Evolutionary conservation across 2,329 filamentous ascomycete species (phyloP), one percentile per base, ranked within the genome.

Genomic region (Aspergillus arachidicola): DNA sequence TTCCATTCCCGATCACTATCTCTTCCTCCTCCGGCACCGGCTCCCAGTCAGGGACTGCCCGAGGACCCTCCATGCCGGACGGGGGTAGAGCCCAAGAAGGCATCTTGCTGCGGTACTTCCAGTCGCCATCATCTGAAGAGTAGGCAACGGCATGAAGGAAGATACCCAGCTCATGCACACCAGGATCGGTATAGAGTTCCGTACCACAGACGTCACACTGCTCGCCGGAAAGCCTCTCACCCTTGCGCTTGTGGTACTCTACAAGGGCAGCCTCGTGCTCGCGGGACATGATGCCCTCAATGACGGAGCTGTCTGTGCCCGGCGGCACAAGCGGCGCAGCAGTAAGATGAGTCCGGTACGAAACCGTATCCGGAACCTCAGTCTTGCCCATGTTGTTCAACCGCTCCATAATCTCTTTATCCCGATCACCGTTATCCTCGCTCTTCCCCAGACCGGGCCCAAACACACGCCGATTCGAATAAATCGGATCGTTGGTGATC

Each of bases 401-500:
- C 1, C 93, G 87, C 23, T 89, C 89, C 76, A 99, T 94, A 69
- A 99, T 91, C 74, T 96, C 93, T 64, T 95, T 91, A 76, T 99
- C 95, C 48, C 90, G 88, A 62, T 93, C 90, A 30, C 86, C 85
- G 23, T 84, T 84, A 3, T 86, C 88, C 57, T 94, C 90, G 16
- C 83, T 82, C 56, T 81, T 86, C 19, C 92, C 95, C 0, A 99
- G 86, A 11, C 89, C 85, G 0, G 89, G 83, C 0, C 95, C 95
- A 84, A 96, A 99, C 12, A 99, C 95, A 62, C 89, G 89, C 74
- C 92, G 89, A 75, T 99, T 99, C 71, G 92, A 93, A 77, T 99
- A 99, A 71, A 99, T 98, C 9, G 95, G 95, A 74, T 99, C 95
- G 76, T 99, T 99, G 67, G 93, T 89, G 70, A 99, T 98, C 1